Conservation (phyloP, 306 rosid species). For the Dicorynia guianensis region DNA sequence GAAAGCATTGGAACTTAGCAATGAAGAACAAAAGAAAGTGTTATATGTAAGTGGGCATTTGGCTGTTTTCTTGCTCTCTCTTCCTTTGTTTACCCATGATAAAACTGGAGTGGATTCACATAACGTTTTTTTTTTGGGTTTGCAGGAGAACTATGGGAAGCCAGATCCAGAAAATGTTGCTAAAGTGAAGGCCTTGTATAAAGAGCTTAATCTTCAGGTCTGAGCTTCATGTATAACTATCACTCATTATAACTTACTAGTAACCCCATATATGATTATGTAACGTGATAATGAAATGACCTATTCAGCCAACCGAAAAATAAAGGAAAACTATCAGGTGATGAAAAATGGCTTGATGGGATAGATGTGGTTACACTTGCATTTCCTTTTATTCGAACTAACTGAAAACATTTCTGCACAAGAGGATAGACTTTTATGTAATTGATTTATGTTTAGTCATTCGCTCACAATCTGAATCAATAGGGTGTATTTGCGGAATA, state of each 20-base stretch:
- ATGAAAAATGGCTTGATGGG: background rate
- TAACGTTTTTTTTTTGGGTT: conserved; percentile 30
- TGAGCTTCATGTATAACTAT: conserved; percentile 22
- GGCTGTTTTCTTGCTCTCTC: background rate
- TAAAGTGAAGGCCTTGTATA: conserved; percentile 76
- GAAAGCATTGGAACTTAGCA: conserved; percentile 81
- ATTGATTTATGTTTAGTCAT: conserved; percentile 32
- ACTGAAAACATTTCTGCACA: conserved; percentile 19
- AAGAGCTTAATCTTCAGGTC: conserved; percentile 82
- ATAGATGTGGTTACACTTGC: conserved; percentile 6
- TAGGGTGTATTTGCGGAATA: conserved; percentile 79
- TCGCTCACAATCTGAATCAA: conserved; percentile 10
- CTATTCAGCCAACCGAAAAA: conserved; percentile 4
- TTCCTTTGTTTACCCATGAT: conserved; percentile 16
- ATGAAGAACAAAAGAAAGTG: conserved; percentile 74
- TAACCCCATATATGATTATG: background rate
- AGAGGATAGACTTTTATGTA: background rate
- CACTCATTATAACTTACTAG: background rate
- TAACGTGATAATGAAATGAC: conserved; percentile 18
- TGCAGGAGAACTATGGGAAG: conserved; percentile 84
- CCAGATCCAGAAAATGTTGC: conserved; percentile 66
- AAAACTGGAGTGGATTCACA: conserved; percentile 22
- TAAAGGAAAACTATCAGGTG: conserved; percentile 21
- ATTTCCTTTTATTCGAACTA: background rate
- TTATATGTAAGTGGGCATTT: conserved; percentile 61